Conservation (phyloP, 192 early-diverging fungal genomes). For the Backusella morwellensis region DNA sequence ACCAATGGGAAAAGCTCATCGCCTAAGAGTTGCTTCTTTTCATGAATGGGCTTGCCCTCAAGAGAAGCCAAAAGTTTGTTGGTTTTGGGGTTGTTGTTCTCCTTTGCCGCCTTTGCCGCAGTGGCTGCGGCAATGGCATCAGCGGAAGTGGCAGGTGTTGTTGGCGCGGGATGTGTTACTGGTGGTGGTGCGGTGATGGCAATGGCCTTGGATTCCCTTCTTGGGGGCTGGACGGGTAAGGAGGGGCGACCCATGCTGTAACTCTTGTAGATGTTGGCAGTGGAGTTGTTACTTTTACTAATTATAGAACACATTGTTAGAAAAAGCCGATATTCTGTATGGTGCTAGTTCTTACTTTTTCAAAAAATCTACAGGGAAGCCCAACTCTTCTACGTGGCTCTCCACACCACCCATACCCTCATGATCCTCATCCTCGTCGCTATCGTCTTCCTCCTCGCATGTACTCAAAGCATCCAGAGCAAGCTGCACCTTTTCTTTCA, state of each 20-base stretch:
- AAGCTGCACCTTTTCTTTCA: constrained; percentile 33
- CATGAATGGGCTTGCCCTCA: constrained; percentile 31
- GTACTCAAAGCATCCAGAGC: constrained; percentile 37
- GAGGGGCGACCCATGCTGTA: not conserved
- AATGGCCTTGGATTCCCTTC: constrained; percentile 13
- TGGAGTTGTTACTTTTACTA: not conserved
- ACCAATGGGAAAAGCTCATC: constrained; percentile 40
- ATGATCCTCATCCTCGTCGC: not conserved
- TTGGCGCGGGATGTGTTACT: not conserved
- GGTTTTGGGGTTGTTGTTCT: not conserved
- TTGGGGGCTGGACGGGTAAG: not conserved
- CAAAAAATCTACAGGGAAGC: not conserved
- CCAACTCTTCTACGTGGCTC: not conserved
- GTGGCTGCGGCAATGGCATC: not conserved
- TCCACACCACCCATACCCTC: constrained; percentile 1
- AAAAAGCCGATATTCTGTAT: too few species aligned
- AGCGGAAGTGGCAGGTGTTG: not conserved
- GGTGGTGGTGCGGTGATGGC: not conserved
- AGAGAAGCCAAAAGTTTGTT: constrained; percentile 30
- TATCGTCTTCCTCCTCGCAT: constrained; percentile 13
- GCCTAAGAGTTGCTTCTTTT: constrained; percentile 41
- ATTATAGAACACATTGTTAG: not conserved
- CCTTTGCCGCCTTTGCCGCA: not conserved
- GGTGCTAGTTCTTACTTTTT: not conserved
- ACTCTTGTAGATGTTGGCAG: not conserved